Base-by-base conservation (phyloP, 1,284 basidiomycete genomes). In the Polyporus tsugae region DNA sequence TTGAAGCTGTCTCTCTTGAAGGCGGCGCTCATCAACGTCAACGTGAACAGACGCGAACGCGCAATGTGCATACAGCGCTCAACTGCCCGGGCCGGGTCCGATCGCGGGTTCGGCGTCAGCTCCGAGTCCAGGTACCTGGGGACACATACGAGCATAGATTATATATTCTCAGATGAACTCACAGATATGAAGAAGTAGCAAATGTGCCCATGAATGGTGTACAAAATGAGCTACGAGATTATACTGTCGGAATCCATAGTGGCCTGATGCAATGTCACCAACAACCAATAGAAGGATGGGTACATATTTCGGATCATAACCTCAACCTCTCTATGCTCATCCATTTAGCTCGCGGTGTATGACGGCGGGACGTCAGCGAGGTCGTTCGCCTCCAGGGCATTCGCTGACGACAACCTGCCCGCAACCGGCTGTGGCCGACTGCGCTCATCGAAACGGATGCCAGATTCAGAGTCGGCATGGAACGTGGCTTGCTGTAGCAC, bases 391-490 rank as follows among this genome's bases (percentile, higher is more conserved):
- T 19, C 57, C 46, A n/a, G n/a, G n/a, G n/a, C n/a, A n/a, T n/a
- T n/a, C n/a, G n/a, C n/a, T n/a, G 59, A 65, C 6, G 67, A 55
- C 22, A 57, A 63, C 5, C 60, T 63, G 29, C 11, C 22, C 15
- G 57, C 13, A 57, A 61, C 22, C 19, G 65, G 62, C 62, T 67
- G 33, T 63, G 65, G 66, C 59, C 66, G 29, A 55, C 71, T 42
- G 57, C 35, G 57, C 44, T 60, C 53, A n/a, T 67, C 68, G 59
- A 72, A 72, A 22, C 71, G 67, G n/a, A 70, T 60, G n/a, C 71
- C 69, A 22, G 71, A 72, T n/a, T n/a, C n/a, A n/a, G n/a, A n/a
- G 59, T 72, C 71, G 25, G 69, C 69, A 36, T 70, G 69, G 57
- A 53, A 72, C 25, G 65, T 70, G 41, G 67, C 67, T 17, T 67